A percentile compares a stretch with the other conserved stretches of the same genome.
phyloP scores from a whole-genome alignment of 2,329 filamentous ascomycete genomes.

The Chaetomium strumarium region DNA sequence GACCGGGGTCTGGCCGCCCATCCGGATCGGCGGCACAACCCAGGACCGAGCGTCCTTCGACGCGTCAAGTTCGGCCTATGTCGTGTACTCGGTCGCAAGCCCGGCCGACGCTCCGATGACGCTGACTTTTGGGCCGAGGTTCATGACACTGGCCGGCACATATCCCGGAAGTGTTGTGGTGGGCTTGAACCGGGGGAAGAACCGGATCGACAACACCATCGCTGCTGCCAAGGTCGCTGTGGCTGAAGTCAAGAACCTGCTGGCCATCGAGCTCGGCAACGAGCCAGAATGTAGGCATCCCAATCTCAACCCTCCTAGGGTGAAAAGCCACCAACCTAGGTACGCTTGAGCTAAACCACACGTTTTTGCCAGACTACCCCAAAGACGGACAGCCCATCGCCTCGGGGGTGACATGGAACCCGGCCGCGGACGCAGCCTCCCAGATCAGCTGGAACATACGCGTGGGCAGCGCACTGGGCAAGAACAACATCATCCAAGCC shows the following conservation, averaged over 20 bases:
- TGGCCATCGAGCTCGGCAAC: constrained; percentile 52
- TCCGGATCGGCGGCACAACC: constrained; percentile 54
- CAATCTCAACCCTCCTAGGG: neutral
- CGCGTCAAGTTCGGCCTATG: constrained; percentile 37
- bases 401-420: constrained; percentile 32
- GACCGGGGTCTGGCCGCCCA: constrained; percentile 46
- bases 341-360: neutral
- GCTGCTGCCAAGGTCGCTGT: constrained; percentile 43
- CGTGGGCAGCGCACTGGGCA: constrained; percentile 32
- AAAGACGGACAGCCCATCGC: constrained; percentile 35
- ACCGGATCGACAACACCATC: constrained; percentile 50
- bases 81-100: constrained; percentile 45
- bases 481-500: constrained; percentile 34
- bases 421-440: constrained; percentile 33
- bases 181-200: constrained; percentile 48
- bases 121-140: constrained; percentile 47
- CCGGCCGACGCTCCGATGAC: constrained; percentile 42
- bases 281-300: constrained; percentile 46
- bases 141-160: constrained; percentile 43
- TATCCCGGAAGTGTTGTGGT: constrained; percentile 47
- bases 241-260: constrained; percentile 40
- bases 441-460: constrained; percentile 35
- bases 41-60: constrained; percentile 51
- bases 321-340: too few relatives aligned
- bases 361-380: constrained; percentile 29